Conservation (phyloP, 257 asterid genomes). For the Penstemon davidsonii region DNA sequence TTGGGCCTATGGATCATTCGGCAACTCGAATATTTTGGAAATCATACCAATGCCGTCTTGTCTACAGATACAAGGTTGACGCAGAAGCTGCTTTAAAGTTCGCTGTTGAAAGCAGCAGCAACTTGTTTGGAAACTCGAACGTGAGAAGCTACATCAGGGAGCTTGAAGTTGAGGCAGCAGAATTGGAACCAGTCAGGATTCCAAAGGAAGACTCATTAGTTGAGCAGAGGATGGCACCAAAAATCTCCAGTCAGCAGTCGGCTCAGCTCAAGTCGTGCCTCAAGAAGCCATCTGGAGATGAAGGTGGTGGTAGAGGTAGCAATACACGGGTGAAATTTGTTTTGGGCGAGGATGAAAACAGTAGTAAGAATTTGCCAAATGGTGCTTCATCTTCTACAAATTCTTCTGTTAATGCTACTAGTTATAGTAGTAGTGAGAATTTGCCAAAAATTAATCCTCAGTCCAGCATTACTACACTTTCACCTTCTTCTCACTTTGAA, state of each 20-base stretch:
- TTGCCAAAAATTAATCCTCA: constrained; percentile 45
- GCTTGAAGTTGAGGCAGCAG: constrained; percentile 46
- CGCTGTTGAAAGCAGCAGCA: constrained; percentile 40
- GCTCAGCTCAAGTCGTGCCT: constrained; percentile 74
- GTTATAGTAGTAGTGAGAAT: constrained; percentile 44
- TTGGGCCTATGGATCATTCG: constrained; percentile 75
- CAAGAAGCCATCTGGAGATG: constrained; percentile 67
- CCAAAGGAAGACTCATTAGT: constrained; percentile 42
- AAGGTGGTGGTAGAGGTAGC: constrained; percentile 50
- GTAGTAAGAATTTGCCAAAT: neutral
- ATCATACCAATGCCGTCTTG: constrained; percentile 76
- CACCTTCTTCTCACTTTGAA: constrained; percentile 33
- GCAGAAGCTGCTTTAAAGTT: constrained; percentile 68
- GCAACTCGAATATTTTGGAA: constrained; percentile 84
- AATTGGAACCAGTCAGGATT: constrained; percentile 48
- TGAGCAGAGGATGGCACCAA: constrained; percentile 29
- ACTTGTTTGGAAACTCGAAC: constrained; percentile 64
- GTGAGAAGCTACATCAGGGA: constrained; percentile 68
- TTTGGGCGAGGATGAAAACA: constrained; percentile 73
- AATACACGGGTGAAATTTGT: constrained; percentile 73
- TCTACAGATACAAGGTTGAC: constrained; percentile 47
- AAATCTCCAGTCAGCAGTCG: constrained; percentile 19
- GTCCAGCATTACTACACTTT: constrained; percentile 21
- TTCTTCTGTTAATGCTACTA: constrained; percentile 6
- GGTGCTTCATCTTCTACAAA: too few species aligned